These are phyloP conservation scores for Ceriops tagal DNA, from an alignment of 345 rosid species.

Conservation along the genomic window DNA sequence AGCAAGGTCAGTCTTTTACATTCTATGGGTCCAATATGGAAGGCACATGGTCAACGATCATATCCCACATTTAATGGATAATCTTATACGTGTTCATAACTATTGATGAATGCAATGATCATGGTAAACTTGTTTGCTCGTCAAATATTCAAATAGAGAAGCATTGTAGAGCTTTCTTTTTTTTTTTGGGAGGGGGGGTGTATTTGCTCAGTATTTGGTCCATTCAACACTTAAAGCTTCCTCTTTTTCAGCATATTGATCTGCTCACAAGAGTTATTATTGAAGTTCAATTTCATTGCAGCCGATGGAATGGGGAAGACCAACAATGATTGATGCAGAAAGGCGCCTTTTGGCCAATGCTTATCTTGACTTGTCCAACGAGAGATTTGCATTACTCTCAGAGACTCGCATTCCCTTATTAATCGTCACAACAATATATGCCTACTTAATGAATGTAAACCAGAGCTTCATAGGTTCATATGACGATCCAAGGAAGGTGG, in stretches of 20 bases:
- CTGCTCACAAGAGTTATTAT: background rate
- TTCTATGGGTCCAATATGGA: background rate
- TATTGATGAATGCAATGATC: too few relatives aligned
- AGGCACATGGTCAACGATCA: too few relatives aligned
- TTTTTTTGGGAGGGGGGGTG: too few relatives aligned
- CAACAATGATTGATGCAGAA: slow-evolving; percentile 67
- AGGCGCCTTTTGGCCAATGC: slow-evolving; percentile 67
- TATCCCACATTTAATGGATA: too few relatives aligned
- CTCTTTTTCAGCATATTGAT: too few relatives aligned
- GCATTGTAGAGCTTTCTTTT: too few relatives aligned
- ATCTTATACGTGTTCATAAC: too few relatives aligned
- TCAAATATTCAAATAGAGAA: too few relatives aligned
- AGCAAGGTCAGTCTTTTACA: slow-evolving; percentile 24
- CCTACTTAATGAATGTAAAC: slow-evolving; percentile 47
- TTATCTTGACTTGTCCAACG: slow-evolving; percentile 53
- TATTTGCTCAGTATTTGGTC: too few relatives aligned
- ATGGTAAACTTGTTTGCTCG: too few relatives aligned
- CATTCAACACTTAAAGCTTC: too few relatives aligned
- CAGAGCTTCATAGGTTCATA: slow-evolving; percentile 44
- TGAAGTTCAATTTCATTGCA: slow-evolving; percentile 19
- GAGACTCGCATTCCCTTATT: slow-evolving; percentile 71
- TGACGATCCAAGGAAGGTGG: slow-evolving; percentile 43
- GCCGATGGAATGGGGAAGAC: slow-evolving; percentile 64
- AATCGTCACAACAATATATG: slow-evolving; percentile 47
- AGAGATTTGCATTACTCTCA: slow-evolving; percentile 67